Percentiles rank a stretch among this genome's conserved stretches.
These are phyloP conservation scores for Suillus weaverae DNA, from an alignment of 768 basidiomycete species.

Conservation along the genomic window DNA sequence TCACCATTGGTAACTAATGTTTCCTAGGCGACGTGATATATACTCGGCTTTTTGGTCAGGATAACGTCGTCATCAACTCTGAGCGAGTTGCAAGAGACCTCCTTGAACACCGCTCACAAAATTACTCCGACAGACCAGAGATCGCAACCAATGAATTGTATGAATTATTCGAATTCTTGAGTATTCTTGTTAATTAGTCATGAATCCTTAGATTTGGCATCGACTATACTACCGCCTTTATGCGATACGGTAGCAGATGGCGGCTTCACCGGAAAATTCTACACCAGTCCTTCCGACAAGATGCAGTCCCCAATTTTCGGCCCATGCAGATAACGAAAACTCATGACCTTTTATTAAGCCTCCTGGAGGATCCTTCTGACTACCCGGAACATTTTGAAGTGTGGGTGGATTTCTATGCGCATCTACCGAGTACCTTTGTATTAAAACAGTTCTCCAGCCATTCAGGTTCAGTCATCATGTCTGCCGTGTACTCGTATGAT, in stretches of 20 bases:
- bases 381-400: not conserved
- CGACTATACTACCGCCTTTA: conserved; percentile 9
- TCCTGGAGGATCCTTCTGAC: conserved; percentile 4
- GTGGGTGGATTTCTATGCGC: not conserved
- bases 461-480: conserved; percentile 11
- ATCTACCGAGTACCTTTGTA: not conserved
- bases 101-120: conserved; percentile 13
- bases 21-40: conserved; percentile 9
- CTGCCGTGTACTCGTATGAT: conserved; percentile 11
- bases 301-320: conserved; percentile 6
- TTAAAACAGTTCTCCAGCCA: conserved; percentile 3
- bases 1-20: not conserved
- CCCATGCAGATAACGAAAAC: conserved; percentile 4
- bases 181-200: not conserved
- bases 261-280: conserved; percentile 17
- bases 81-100: conserved; percentile 13
- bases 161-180: not conserved
- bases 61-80: conserved; percentile 15
- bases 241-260: conserved; percentile 18
- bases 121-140: conserved; percentile 12
- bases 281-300: conserved; percentile 14
- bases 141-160: conserved; percentile 9
- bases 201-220: conserved; percentile 8
- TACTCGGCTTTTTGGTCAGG: conserved; percentile 8
- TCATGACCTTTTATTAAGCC: not conserved